Percentiles rank a stretch among this genome's conserved stretches.
Evolutionary conservation across 257 asterid genomes (phyloP).

Genomic region (Solanum medicagineum): DNA sequence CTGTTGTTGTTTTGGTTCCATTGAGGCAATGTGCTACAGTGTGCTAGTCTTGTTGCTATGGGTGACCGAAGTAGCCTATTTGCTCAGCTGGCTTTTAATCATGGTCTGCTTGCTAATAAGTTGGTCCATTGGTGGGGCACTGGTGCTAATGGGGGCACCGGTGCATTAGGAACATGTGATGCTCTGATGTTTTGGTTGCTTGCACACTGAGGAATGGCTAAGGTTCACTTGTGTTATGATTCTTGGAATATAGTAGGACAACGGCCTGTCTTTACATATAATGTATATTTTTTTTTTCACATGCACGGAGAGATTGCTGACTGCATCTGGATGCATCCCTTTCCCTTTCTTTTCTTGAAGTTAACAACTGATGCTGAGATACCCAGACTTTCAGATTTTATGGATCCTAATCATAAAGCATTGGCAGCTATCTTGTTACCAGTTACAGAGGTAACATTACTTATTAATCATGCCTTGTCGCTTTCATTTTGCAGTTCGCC

Average conservation of each 20-base stretch:
- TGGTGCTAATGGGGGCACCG: not conserved
- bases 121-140: not conserved
- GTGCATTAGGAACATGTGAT: not conserved
- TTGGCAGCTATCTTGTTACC: not conserved
- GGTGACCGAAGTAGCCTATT: not conserved
- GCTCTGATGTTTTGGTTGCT: not conserved
- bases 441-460: not conserved
- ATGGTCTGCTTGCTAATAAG: not conserved
- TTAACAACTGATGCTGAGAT: not conserved
- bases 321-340: not conserved
- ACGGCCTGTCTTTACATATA: not conserved
- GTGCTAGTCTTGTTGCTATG: not conserved
- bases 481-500: constrained; percentile 44
- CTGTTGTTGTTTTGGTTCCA: not conserved
- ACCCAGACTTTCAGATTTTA: not conserved
- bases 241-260: not conserved
- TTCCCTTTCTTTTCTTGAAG: not conserved
- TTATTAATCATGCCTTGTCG: not conserved
- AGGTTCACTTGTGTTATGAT: not conserved
- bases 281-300: not conserved
- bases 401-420: not conserved
- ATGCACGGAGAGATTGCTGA: not conserved
- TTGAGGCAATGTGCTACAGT: not conserved
- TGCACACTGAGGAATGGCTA: not conserved
- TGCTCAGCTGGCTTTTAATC: not conserved